These are phyloP conservation scores for Steccherinum ochraceum DNA, from an alignment of 768 basidiomycete species.

Conservation along the genomic window DNA sequence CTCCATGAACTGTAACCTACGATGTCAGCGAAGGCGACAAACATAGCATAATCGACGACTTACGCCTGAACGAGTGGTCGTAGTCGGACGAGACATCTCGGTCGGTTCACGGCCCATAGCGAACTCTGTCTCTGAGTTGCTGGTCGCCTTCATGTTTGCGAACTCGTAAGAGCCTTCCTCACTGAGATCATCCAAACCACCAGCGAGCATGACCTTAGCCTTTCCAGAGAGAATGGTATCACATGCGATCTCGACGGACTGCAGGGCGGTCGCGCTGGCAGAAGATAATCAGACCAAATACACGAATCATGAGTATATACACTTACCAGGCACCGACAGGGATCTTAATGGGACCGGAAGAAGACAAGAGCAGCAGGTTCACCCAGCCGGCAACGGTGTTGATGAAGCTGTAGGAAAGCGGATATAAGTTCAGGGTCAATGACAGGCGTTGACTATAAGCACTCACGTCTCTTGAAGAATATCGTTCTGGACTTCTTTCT, in stretches of 20 bases:
- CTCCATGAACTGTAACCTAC: conserved; percentile 81
- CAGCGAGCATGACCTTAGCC: conserved; percentile 98
- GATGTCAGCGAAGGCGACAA: conserved; percentile 5
- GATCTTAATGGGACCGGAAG: conserved; percentile 97
- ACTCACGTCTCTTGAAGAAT: conserved; percentile 96
- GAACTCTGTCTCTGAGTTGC: conserved; percentile 94
- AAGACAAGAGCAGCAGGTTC: conserved; percentile 90
- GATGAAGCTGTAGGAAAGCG: conserved; percentile 68
- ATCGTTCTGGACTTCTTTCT: conserved; percentile 97
- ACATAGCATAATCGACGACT: conserved; percentile 19
- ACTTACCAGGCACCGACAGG: conserved; percentile 96
- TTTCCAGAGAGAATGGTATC: conserved; percentile 93
- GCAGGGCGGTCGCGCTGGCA: conserved; percentile 91
- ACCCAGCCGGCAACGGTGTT: conserved; percentile 99
- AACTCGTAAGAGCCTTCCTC: conserved; percentile 99
- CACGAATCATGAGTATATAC: too few relatives aligned
- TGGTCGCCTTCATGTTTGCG: conserved; percentile 99
- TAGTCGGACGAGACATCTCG: conserved; percentile 97
- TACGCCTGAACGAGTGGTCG: conserved; percentile 91
- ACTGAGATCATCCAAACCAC: conserved; percentile 96
- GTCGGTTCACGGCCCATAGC: conserved; percentile 99
- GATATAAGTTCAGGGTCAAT: background rate
- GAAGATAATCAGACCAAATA: too few relatives aligned
- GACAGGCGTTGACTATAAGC: background rate
- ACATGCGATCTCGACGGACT: conserved; percentile 97